Percentiles rank a stretch among this genome's conserved stretches.
Conservation (phyloP, 371 early-diverging fungal species). For the Rhizopus delemar region DNA sequence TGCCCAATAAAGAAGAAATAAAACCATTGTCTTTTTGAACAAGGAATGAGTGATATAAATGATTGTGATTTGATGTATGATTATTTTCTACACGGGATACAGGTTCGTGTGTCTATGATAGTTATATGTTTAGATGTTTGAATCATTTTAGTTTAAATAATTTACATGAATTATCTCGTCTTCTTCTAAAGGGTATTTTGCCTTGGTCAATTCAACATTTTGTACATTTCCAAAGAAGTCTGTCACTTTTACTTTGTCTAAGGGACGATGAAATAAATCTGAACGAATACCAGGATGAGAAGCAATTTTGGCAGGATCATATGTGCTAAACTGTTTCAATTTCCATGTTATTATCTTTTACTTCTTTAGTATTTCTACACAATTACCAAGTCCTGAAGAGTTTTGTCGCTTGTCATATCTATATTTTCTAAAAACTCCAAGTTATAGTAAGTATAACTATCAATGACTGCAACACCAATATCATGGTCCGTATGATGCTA, state of each 20-base stretch:
- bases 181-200: conserved; percentile 39
- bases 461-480: conserved; percentile 95
- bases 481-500: conserved; percentile 88
- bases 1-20: background rate
- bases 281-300: conserved; percentile 84
- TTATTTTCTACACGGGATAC: background rate
- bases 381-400: conserved; percentile 73
- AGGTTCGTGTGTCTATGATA: background rate
- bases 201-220: conserved; percentile 76
- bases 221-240: conserved; percentile 96
- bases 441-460: conserved; percentile 93
- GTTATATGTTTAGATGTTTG: background rate
- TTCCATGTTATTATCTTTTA: background rate
- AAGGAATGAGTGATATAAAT: conserved; percentile 2
- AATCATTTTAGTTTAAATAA: background rate
- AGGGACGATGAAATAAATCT: conserved; percentile 77
- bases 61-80: background rate
- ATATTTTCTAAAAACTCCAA: conserved; percentile 87
- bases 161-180: background rate
- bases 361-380: background rate
- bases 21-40: background rate
- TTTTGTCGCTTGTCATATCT: conserved; percentile 73
- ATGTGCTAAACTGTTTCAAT: conserved; percentile 70
- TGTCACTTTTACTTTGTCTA: conserved; percentile 78
- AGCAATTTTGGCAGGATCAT: conserved; percentile 69